Percentiles rank a stretch among this genome's conserved stretches.
phyloP scores from a whole-genome alignment of 257 asterid species.

The Gentiana dahurica region DNA sequence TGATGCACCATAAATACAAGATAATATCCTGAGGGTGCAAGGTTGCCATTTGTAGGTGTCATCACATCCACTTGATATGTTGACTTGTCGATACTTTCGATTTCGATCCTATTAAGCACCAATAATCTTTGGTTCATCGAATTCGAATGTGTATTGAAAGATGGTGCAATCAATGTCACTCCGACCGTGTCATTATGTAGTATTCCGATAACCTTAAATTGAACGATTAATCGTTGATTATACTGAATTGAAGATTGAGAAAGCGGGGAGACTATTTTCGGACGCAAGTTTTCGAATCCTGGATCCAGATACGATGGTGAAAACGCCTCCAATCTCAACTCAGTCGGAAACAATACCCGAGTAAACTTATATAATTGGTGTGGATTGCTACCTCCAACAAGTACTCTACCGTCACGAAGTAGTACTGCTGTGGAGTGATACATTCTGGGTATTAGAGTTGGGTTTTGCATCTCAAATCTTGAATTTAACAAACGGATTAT shows the following conservation, averaged over 20 bases:
- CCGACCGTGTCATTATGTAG: slow-evolving; percentile 5
- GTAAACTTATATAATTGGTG: slow-evolving; percentile 13
- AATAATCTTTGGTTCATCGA: slow-evolving; percentile 38
- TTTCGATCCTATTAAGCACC: slow-evolving; percentile 7
- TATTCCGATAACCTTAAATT: slow-evolving; percentile 6
- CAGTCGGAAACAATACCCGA: slow-evolving; percentile 16
- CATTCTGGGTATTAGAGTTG: slow-evolving; percentile 26
- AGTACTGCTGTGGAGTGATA: slow-evolving; percentile 33
- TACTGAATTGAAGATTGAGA: slow-evolving; percentile 14
- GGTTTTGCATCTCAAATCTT: slow-evolving; percentile 18
- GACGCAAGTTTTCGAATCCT: neutral
- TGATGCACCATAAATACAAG: slow-evolving; percentile 26
- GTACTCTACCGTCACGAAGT: slow-evolving; percentile 32
- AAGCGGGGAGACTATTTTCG: slow-evolving; percentile 12
- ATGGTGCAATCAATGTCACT: slow-evolving; percentile 32
- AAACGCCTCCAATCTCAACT: slow-evolving; percentile 20
- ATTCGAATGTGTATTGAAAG: slow-evolving; percentile 30
- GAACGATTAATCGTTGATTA: slow-evolving; percentile 3
- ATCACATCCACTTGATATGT: slow-evolving; percentile 8
- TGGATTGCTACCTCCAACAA: slow-evolving; percentile 35
- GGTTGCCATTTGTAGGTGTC: slow-evolving; percentile 11
- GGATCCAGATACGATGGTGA: slow-evolving; percentile 25
- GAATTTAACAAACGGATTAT: neutral
- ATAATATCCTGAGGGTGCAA: slow-evolving; percentile 30
- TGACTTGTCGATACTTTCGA: slow-evolving; percentile 8